A percentile compares a stretch with the other conserved stretches of the same genome.
Evolutionary conservation across 345 rosid species (phyloP).

Genomic region (Lepidium africanum): DNA sequence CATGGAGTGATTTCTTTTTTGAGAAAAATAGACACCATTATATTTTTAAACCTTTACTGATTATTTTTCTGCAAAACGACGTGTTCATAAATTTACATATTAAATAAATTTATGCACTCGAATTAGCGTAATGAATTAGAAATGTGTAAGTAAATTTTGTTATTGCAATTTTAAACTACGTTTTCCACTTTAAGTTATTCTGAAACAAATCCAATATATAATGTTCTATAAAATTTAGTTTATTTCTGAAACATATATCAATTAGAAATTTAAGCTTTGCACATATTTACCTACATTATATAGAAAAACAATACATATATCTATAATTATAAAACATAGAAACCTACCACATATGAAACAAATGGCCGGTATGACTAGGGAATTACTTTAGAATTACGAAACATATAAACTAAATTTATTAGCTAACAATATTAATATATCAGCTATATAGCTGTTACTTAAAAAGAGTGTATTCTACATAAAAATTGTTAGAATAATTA

Average conservation of each 20-base stretch:
- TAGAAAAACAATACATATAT: background rate
- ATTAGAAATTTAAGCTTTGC: background rate
- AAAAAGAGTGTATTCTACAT: background rate
- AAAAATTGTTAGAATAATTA: background rate
- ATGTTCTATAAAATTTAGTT: background rate
- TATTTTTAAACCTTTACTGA: no score
- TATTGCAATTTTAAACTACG: background rate
- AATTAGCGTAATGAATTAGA: background rate
- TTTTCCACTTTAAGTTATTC: background rate
- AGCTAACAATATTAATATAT: background rate
- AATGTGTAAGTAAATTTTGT: background rate
- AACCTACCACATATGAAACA: background rate
- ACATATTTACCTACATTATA: background rate
- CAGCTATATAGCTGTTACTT: no score
- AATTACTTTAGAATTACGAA: background rate
- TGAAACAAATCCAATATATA: background rate
- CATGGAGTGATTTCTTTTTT: no score
- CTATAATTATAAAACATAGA: background rate
- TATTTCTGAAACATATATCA: background rate
- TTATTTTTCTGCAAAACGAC: no score
- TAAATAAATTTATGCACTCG: background rate
- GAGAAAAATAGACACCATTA: no score
- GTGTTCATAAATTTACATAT: no score
- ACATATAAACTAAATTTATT: background rate
- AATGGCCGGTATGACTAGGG: background rate